Percentiles rank a stretch among this genome's conserved stretches.
Evolutionary conservation across 805 yeast genomes (phyloP).

Genomic region (Candida silvatica): DNA sequence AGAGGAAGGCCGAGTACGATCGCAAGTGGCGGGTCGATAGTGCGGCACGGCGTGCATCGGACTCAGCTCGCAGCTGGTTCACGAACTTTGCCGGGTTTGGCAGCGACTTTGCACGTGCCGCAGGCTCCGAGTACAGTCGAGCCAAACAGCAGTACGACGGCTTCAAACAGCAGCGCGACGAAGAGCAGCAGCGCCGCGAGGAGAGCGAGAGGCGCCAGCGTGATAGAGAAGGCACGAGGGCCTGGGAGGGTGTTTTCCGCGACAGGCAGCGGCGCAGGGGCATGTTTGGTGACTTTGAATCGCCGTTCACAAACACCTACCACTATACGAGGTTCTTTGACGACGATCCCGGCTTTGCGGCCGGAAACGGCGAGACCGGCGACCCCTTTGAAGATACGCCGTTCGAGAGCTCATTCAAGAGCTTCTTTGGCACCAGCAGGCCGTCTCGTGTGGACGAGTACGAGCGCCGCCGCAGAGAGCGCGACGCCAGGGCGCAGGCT

Average conservation of each 20-base stretch:
- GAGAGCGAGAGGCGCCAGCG: slow-evolving; percentile 6
- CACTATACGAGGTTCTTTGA: slow-evolving; percentile 1
- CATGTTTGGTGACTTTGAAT: too few species aligned
- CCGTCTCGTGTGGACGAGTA: too few species aligned
- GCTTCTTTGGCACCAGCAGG: neutral
- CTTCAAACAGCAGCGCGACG: slow-evolving; percentile 9
- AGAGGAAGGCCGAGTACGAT: slow-evolving; percentile 49
- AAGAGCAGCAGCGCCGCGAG: slow-evolving; percentile 9
- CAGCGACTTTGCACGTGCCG: slow-evolving; percentile 4
- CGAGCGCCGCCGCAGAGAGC: too few species aligned
- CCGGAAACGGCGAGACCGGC: neutral
- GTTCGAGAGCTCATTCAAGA: too few species aligned
- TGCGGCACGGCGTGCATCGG: too few species aligned
- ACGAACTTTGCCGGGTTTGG: neutral
- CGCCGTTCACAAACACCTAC: too few species aligned
- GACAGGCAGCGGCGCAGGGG: slow-evolving; percentile 2
- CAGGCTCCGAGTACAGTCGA: slow-evolving; percentile 13
- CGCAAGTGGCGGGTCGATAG: neutral
- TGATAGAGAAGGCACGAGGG: slow-evolving; percentile 4
- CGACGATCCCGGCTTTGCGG: slow-evolving; percentile 1
- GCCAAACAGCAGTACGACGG: slow-evolving; percentile 16
- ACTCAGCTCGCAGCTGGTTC: neutral
- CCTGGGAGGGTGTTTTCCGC: slow-evolving; percentile 4
- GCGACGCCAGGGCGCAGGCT: too few species aligned
- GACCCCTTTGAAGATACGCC: slow-evolving; percentile 3